Evolutionary conservation across 2,329 filamentous ascomycete genomes (phyloP).

Genomic region (Atkinsonella texensis): DNA sequence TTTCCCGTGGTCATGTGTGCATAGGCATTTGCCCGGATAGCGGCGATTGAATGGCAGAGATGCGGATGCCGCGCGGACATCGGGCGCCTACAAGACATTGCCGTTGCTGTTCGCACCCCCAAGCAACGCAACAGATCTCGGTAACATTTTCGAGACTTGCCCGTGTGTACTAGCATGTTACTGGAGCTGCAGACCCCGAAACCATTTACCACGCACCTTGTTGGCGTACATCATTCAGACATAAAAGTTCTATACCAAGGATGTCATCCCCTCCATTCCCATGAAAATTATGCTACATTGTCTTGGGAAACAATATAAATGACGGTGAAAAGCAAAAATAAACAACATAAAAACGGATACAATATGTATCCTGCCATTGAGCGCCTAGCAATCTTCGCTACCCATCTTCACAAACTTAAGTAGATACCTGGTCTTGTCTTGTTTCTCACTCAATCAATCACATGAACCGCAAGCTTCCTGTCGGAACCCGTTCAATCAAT

Average conservation of each 20-base stretch:
- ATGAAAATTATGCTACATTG: conserved; percentile 6
- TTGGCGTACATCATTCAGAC: not conserved
- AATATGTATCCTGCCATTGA: conserved; percentile 6
- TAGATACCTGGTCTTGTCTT: not conserved
- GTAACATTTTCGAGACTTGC: not conserved
- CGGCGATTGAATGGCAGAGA: conserved; percentile 29
- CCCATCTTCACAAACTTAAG: not conserved
- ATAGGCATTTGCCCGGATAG: conserved; percentile 22
- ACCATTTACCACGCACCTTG: not conserved
- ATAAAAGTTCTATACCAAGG: not conserved
- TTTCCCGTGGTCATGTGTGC: conserved; percentile 26
- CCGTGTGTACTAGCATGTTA: too few species aligned
- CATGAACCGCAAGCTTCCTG: conserved; percentile 33
- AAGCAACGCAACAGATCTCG: not conserved
- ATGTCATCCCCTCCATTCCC: not conserved
- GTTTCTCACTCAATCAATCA: conserved; percentile 14
- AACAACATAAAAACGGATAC: conserved; percentile 1
- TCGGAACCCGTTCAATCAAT: conserved; percentile 29
- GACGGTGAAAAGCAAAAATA: not conserved
- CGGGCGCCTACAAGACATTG: conserved; percentile 22
- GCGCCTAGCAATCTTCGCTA: conserved; percentile 1
- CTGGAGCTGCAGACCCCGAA: too few species aligned
- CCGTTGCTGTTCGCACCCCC: conserved; percentile 10
- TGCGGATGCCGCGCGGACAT: conserved; percentile 26
- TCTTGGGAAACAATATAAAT: not conserved